These are phyloP conservation scores for Starmera caribaea DNA, from an alignment of 805 yeast species.

Conservation along the genomic window DNA sequence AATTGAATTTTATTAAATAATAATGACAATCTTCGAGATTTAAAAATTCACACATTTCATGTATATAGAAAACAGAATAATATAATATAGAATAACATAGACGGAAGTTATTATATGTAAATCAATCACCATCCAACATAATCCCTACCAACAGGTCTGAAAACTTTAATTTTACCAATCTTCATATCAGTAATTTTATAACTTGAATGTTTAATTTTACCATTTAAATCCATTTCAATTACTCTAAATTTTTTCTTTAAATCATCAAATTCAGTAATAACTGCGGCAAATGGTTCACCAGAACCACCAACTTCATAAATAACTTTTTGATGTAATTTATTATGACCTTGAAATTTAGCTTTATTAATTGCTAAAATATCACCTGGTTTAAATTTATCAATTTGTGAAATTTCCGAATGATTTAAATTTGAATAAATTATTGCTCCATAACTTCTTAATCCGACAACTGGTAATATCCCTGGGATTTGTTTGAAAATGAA, in stretches of 20 bases:
- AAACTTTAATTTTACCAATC: constrained; percentile 71
- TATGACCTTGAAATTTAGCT: constrained; percentile 64
- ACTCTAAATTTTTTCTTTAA: constrained; percentile 64
- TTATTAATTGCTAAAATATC: constrained; percentile 71
- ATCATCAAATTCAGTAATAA: constrained; percentile 67
- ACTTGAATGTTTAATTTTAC: constrained; percentile 47
- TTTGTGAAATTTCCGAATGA: constrained; percentile 37
- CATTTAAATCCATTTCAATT: constrained; percentile 41
- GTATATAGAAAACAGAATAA: background rate
- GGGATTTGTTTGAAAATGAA: constrained; percentile 28
- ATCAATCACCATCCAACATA: constrained; percentile 56
- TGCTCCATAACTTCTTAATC: constrained; percentile 65
- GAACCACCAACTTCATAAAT: constrained; percentile 48
- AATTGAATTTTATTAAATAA: constrained; percentile 23
- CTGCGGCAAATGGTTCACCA: constrained; percentile 41
- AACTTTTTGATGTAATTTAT: constrained; percentile 47
- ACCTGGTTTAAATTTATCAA: constrained; percentile 68
- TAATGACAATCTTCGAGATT: too few relatives aligned
- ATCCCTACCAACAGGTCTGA: constrained; percentile 66
- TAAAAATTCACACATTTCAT: background rate
- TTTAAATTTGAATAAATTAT: constrained; percentile 48
- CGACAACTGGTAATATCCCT: constrained; percentile 48
- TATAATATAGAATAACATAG: background rate
- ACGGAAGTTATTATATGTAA: background rate
- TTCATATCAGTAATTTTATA: constrained; percentile 66